Percentiles rank a stretch among this genome's conserved stretches.
These are phyloP conservation scores for Solidago caesia DNA, from an alignment of 129 eudicot species.

Conservation along the genomic window DNA sequence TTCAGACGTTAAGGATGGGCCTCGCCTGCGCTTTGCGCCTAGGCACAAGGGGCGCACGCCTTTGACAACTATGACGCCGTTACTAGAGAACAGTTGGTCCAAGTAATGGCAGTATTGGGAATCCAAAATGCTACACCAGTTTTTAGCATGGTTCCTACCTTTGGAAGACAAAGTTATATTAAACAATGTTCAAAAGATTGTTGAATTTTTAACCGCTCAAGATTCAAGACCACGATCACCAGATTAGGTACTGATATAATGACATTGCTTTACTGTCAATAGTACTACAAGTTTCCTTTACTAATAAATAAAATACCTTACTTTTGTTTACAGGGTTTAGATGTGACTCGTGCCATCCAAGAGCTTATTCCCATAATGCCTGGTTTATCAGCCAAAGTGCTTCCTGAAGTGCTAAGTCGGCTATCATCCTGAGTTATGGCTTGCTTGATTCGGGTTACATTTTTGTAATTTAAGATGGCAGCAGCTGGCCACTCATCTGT, in stretches of 20 bases:
- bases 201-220: conserved; percentile 72
- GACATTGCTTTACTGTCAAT: conserved; percentile 2
- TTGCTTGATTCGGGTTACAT: conserved; percentile 67
- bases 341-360: conserved; percentile 55
- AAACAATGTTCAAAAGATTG: conserved; percentile 78
- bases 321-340: conserved; percentile 46
- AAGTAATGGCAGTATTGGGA: conserved; percentile 61
- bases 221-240: conserved; percentile 53
- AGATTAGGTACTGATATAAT: conserved; percentile 55
- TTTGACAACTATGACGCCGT: no score
- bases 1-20: no score
- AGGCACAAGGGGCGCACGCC: no score
- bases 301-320: background rate
- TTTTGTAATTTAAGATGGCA: conserved; percentile 37
- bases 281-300: background rate
- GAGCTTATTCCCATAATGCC: conserved; percentile 89
- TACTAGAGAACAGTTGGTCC: conserved; percentile 90
- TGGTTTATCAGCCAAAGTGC: conserved; percentile 66
- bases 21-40: no score
- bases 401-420: conserved; percentile 82
- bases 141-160: conserved; percentile 80
- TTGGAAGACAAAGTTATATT: conserved; percentile 82
- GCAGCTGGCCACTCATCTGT: conserved; percentile 22
- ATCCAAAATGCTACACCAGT: conserved; percentile 65
- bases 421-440: conserved; percentile 78